Evolutionary conservation across 805 yeast genomes (phyloP), one percentile per base, ranked within the genome.

Genomic region (Wickerhamiella sorbophila): DNA sequence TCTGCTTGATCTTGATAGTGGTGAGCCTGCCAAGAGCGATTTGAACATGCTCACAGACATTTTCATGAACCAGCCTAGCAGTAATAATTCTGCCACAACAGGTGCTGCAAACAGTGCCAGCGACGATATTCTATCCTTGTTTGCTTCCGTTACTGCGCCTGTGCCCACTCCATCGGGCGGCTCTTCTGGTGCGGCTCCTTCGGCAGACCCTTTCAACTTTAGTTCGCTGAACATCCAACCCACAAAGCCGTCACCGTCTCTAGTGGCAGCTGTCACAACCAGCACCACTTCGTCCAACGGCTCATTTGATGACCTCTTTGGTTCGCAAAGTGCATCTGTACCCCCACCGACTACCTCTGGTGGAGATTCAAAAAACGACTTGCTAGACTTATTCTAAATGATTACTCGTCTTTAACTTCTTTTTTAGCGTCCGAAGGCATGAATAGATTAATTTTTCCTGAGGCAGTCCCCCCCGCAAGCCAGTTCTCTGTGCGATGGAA

Each of bases 381-480:
- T 59, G 14, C 39, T 60, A 21, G 58, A 55, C 12, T 42, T 60
- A 34, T 58, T 58, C 43, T 58, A 48, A 46, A 10, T 14, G 10
- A 19, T 16, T 8, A n/a, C 8, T 12, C 16, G 14, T 29, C 4
- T 10, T 29, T 35, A 9, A 17, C 31, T 8, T 43, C 38, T 18
- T 39, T 43, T 4, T 33, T 16, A 2, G 18, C 41, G 5, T 16
- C 36, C 29, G 31, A 12, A 9, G 2, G 19, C 6, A 43, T 27
- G 29, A 40, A 82, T 40, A 84, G 57, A 55, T 79, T 83, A 0
- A 77, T 77, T 54, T 87, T 87, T 5, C 97, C 97, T 53, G 93
- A 82, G 17, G 96, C 91, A 45, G 87, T 82, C 8, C 95, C 97
- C 1, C 98, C 98, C 3, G 74, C 86, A 4, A 81, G 61, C 95